Evolutionary conservation across 108 stramenopile species (phyloP).

Genomic region (Nitzschia putrida): DNA sequence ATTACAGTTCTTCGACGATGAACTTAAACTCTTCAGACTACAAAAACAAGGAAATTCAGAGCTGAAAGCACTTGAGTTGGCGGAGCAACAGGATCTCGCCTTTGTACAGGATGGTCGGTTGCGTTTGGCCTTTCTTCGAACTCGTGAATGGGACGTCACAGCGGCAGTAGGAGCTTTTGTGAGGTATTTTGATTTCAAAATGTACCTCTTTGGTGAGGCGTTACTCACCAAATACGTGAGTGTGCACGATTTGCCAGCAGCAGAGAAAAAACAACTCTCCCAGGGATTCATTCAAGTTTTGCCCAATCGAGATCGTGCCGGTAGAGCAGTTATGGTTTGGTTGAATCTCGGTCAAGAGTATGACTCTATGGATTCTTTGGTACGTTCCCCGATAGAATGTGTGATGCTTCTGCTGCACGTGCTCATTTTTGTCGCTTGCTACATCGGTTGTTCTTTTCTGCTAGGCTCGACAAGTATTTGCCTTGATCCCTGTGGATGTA

Average conservation of each 20-base stretch:
- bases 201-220: slow-evolving; percentile 38
- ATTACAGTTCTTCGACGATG: no score
- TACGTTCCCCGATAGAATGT: no score
- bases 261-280: not conserved
- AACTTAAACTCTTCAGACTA: no score
- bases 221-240: slow-evolving; percentile 18
- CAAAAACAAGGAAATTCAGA: not conserved
- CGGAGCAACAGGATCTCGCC: slow-evolving; percentile 9
- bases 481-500: not conserved
- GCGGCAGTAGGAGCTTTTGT: slow-evolving; percentile 35
- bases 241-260: slow-evolving; percentile 24
- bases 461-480: not conserved
- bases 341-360: slow-evolving; percentile 9
- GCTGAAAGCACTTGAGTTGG: slow-evolving; percentile 10
- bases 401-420: no score
- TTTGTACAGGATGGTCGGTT: slow-evolving; percentile 27
- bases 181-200: slow-evolving; percentile 34
- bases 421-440: not conserved
- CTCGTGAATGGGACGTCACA: slow-evolving; percentile 31
- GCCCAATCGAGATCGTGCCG: slow-evolving; percentile 18
- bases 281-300: not conserved
- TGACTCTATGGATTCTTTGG: slow-evolving; percentile 4
- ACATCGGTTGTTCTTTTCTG: no score
- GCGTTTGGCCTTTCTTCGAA: slow-evolving; percentile 36
- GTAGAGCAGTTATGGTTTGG: slow-evolving; percentile 4